Evolutionary conservation across 495 filamentous ascomycete genomes (phyloP), one percentile per base, ranked within the genome.

Genomic region (Aspergillus incahuasiensis): DNA sequence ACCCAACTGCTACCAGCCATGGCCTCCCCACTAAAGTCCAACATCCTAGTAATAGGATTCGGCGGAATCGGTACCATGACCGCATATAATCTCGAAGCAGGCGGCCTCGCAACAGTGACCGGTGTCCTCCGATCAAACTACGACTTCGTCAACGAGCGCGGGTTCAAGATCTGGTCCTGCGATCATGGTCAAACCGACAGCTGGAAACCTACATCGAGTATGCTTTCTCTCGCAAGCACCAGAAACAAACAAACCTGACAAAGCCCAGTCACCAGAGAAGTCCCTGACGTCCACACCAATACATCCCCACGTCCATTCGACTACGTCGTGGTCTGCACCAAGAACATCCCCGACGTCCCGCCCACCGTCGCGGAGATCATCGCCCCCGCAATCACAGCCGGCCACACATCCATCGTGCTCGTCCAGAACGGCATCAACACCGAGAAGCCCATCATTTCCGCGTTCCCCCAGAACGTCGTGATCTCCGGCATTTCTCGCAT

Each of bases 401-500:
- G 71, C 2, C 62, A 76, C 28, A 78, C 82, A 1, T 67, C 67
- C 5, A 78, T 86, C 45, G 68, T 83, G 0, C 71, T 87, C 3
- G 68, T 81, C 25, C 84, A 87, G 61, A 87, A 86, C 56, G 84
- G 83, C 3, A 66, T 86, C n/a, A 80, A 82, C 56, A 85, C 86
- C 57, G 83, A 86, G 57, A 72, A 72, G 9, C 83, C 82, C 0
- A 54, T 86, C 18, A 56, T 79, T 30, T 48, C 18, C 1, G 5
- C 7, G 1, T 54, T 39, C 16, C 52, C 42, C 11, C 2, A 22
- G 5, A 54, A 54, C 30, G 16, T 24, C 18, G 3, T 22, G 5
- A 63, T 86, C 7, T 79, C 75, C 5, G 77, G 80, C 5, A 73
- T 86, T 18, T 69, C 67, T 9, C 66, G 78, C 18, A 81, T 79